A percentile compares a stretch with the other conserved stretches of the same genome.
These are phyloP conservation scores for Aureoboletus auriporus DNA, from an alignment of 768 basidiomycete species.

Conservation along the genomic window DNA sequence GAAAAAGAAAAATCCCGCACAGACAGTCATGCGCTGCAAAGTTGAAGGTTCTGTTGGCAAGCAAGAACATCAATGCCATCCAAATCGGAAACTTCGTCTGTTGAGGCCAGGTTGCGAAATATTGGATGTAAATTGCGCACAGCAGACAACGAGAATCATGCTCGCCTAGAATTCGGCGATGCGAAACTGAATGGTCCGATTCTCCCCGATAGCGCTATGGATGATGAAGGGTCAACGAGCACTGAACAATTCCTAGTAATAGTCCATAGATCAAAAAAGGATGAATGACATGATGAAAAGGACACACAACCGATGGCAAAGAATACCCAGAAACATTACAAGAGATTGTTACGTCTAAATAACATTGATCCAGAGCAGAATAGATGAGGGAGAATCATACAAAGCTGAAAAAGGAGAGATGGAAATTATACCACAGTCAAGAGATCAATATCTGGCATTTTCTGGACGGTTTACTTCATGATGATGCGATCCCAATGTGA, in stretches of 20 bases:
- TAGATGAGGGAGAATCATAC: conserved; percentile 2
- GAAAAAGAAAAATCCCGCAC: neutral
- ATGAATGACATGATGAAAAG: neutral
- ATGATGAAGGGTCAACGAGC: conserved; percentile 8
- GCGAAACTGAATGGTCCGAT: neutral
- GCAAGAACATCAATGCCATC: conserved; percentile 1
- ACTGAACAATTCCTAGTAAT: neutral
- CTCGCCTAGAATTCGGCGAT: conserved; percentile 1
- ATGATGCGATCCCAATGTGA: conserved; percentile 5
- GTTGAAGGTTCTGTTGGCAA: neutral
- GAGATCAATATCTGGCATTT: neutral
- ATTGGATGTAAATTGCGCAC: conserved; percentile 3
- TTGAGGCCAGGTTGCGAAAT: neutral
- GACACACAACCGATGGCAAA: neutral
- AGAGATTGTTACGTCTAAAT: conserved; percentile 1
- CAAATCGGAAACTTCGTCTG: conserved; percentile 3
- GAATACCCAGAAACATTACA: neutral
- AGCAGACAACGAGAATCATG: neutral
- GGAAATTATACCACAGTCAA: conserved; percentile 12
- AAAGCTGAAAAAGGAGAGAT: neutral
- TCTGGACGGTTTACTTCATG: conserved; percentile 3
- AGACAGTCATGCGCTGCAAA: neutral
- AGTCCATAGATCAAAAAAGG: neutral
- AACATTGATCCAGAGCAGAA: conserved; percentile 6
- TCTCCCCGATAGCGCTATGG: neutral